Percentiles rank a stretch among this genome's conserved stretches.
Conservation (phyloP, 495 filamentous ascomycete genomes). For the Chaetomidium leptoderma region DNA sequence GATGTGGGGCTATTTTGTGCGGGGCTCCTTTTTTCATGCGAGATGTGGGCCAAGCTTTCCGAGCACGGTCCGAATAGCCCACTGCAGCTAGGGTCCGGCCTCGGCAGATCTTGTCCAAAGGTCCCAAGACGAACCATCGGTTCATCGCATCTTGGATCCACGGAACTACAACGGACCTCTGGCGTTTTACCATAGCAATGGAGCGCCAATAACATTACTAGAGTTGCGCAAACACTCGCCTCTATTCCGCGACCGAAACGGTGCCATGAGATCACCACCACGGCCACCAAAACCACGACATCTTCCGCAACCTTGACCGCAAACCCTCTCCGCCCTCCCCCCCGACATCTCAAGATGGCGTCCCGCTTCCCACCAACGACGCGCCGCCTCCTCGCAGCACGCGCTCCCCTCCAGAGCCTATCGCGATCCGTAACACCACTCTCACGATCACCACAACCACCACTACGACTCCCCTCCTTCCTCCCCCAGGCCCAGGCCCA, state of each 20-base stretch:
- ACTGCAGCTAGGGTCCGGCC: neutral
- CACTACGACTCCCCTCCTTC: neutral
- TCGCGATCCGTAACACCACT: neutral
- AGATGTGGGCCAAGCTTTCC: neutral
- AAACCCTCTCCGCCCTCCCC: neutral
- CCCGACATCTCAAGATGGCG: slow-evolving; percentile 1
- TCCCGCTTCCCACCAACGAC: neutral
- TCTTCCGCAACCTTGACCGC: neutral
- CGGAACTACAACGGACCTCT: neutral
- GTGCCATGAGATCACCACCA: neutral
- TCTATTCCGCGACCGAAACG: neutral
- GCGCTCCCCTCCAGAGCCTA: neutral
- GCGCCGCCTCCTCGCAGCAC: slow-evolving; percentile 3
- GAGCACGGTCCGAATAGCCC: neutral
- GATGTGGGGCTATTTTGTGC: slow-evolving; percentile 11
- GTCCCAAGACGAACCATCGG: neutral
- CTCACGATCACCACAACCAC: neutral
- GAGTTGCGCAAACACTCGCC: neutral
- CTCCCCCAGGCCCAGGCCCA: neutral
- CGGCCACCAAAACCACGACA: neutral
- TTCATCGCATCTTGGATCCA: slow-evolving; percentile 1
- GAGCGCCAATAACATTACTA: neutral
- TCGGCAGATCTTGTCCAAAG: slow-evolving; percentile 8
- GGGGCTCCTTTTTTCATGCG: too few relatives aligned
- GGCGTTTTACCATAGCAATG: neutral